A percentile compares a stretch with the other conserved stretches of the same genome.
Conservation (phyloP, 2,329 filamentous ascomycete genomes). For the Scytalidium lignicola region DNA sequence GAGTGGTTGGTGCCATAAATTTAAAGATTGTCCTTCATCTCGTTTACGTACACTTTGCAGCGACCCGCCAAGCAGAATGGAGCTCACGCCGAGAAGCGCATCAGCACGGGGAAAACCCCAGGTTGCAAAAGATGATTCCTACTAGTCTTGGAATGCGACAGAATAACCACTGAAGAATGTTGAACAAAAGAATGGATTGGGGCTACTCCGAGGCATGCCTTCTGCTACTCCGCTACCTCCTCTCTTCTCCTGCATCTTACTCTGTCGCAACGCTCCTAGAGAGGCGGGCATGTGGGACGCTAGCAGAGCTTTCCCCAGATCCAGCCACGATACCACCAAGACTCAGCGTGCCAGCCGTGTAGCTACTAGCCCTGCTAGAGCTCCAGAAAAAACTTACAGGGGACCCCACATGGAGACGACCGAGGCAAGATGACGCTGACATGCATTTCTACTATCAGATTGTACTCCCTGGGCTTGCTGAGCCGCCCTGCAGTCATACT, state of each 20-base stretch:
- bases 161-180: background rate
- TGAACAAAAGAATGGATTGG: background rate
- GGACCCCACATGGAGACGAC: background rate
- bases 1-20: no score
- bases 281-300: background rate
- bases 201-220: background rate
- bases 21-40: no score
- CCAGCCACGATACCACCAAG: background rate
- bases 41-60: no score
- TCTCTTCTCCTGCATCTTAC: background rate
- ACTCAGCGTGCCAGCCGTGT: background rate
- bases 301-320: background rate
- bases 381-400: no score
- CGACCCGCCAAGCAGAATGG: no score
- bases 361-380: background rate
- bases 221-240: background rate
- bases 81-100: no score
- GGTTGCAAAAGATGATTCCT: background rate
- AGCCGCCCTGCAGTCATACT: no score
- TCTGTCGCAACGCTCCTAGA: background rate
- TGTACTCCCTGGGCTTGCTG: background rate
- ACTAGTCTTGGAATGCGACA: background rate
- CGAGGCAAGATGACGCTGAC: background rate
- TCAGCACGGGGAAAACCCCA: background rate
- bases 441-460: background rate